A percentile compares a stretch with the other conserved stretches of the same genome.
These are phyloP conservation scores for Kwoniella sp. DNA, from an alignment of 768 basidiomycete species.

Conservation along the genomic window DNA sequence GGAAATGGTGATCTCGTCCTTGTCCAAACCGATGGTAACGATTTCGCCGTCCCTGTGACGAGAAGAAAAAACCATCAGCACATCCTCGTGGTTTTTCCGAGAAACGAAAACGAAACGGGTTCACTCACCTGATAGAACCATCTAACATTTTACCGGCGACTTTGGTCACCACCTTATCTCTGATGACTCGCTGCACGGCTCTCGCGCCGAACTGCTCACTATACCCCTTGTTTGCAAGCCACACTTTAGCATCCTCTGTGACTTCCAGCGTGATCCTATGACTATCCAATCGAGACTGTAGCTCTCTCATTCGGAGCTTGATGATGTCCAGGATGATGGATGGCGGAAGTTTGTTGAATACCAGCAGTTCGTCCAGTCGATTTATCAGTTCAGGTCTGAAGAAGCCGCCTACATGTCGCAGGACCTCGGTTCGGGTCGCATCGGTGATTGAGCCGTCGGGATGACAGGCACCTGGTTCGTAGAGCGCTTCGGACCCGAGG, in stretches of 20 bases:
- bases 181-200: conserved; percentile 81
- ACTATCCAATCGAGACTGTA: conserved; percentile 66
- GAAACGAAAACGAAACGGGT: no score
- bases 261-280: conserved; percentile 74
- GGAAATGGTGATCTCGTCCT: conserved; percentile 57
- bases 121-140: conserved; percentile 70
- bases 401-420: conserved; percentile 72
- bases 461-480: conserved; percentile 66
- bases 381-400: conserved; percentile 91
- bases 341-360: conserved; percentile 86
- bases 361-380: conserved; percentile 66
- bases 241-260: conserved; percentile 64
- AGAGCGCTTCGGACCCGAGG: conserved; percentile 67
- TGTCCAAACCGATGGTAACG: conserved; percentile 62
- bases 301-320: conserved; percentile 71
- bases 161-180: conserved; percentile 77
- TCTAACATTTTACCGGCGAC: conserved; percentile 76
- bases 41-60: conserved; percentile 67
- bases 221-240: conserved; percentile 76
- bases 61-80: conserved; percentile 4
- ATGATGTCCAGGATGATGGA: conserved; percentile 77
- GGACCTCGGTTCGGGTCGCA: conserved; percentile 67
- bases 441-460: conserved; percentile 67
- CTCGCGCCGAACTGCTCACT: conserved; percentile 84
- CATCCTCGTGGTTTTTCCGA: no score